Conservation (phyloP, 2,329 filamentous ascomycete species). For the Beauveria sp. region DNA sequence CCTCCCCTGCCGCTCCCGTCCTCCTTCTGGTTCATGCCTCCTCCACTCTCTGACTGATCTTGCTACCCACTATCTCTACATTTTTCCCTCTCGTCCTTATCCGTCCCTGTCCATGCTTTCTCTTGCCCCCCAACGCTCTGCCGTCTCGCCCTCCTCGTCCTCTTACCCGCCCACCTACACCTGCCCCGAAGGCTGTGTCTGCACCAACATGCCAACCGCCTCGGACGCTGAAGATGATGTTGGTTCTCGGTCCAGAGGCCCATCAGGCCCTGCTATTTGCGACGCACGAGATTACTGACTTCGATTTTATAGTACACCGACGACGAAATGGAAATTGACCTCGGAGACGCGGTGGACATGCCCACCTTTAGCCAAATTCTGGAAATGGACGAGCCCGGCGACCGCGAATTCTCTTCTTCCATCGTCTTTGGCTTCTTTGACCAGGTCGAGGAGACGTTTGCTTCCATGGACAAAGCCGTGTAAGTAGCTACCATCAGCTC, state of each 20-base stretch:
- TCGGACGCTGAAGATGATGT: slow-evolving; percentile 7
- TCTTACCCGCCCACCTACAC: neutral
- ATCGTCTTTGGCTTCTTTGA: slow-evolving; percentile 92
- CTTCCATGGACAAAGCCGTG: slow-evolving; percentile 75
- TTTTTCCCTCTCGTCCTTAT: neutral
- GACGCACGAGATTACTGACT: neutral
- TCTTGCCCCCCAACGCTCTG: neutral
- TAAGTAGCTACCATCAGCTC: slow-evolving; percentile 42
- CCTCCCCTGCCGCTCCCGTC: slow-evolving; percentile 1
- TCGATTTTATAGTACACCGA: neutral
- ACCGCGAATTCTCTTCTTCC: slow-evolving; percentile 78
- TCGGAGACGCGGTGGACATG: slow-evolving; percentile 70
- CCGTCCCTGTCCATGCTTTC: slow-evolving; percentile 1
- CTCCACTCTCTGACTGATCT: neutral
- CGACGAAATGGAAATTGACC: slow-evolving; percentile 45
- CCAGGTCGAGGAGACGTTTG: slow-evolving; percentile 81
- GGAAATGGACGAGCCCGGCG: slow-evolving; percentile 92
- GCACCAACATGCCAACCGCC: neutral
- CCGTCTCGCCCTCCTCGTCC: neutral
- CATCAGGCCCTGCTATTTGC: neutral
- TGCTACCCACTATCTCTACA: neutral
- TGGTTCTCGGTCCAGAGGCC: neutral
- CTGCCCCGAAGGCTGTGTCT: neutral
- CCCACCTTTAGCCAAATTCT: slow-evolving; percentile 88
- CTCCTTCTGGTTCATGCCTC: neutral